phyloP scores from a whole-genome alignment of 371 early-diverging fungal genomes.

The Lichtheimia ornata region DNA sequence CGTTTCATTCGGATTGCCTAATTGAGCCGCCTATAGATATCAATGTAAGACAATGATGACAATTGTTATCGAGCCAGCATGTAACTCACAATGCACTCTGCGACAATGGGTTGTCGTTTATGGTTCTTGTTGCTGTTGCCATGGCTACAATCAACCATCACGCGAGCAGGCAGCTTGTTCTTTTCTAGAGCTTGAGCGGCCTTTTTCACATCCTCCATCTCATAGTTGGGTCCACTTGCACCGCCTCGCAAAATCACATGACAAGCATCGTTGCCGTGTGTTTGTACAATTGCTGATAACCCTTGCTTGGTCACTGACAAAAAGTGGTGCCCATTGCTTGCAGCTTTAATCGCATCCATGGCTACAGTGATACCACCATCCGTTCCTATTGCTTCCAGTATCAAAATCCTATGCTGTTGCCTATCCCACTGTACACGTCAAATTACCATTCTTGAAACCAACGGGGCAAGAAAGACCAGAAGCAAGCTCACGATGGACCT shows the following conservation, averaged over 20 bases:
- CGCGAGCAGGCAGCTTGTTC: conserved; percentile 58
- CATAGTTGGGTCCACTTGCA: conserved; percentile 87
- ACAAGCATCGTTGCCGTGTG: conserved; percentile 73
- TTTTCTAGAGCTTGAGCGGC: conserved; percentile 64
- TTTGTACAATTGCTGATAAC: conserved; percentile 88
- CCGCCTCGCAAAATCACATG: conserved; percentile 93
- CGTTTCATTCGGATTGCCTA: conserved; percentile 40
- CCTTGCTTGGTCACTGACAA: conserved; percentile 96
- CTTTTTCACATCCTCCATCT: conserved; percentile 63
- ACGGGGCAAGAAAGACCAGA: conserved; percentile 92
- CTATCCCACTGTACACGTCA: not conserved
- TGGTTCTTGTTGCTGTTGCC: conserved; percentile 84
- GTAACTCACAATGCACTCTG: conserved; percentile 58
- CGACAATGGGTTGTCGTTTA: conserved; percentile 81
- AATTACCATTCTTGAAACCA: conserved; percentile 87
- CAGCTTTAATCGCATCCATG: conserved; percentile 87
- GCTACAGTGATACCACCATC: conserved; percentile 88
- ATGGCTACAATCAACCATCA: conserved; percentile 96
- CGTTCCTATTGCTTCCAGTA: conserved; percentile 45
- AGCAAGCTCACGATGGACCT: conserved; percentile 87
- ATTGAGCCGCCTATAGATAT: conserved; percentile 33
- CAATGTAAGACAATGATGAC: too few species aligned
- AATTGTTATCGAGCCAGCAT: not conserved
- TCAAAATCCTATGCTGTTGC: conserved; percentile 17
- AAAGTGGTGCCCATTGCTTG: conserved; percentile 88